Evolutionary conservation across 345 rosid genomes (phyloP), one percentile per base, ranked within the genome.

Genomic region (Eucalyptus urophylla): DNA sequence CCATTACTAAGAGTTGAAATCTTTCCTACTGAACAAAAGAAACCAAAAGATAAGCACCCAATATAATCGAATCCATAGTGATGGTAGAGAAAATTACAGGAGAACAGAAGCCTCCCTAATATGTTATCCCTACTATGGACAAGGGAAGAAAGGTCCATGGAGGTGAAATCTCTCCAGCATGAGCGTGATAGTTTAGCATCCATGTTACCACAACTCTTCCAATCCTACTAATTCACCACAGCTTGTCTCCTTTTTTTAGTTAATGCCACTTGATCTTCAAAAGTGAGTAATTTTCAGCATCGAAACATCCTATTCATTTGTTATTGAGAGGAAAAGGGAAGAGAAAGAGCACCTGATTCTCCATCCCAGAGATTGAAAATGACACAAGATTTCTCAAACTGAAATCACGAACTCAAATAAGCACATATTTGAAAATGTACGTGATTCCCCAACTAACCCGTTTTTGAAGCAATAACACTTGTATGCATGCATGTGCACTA

Each of bases 1-100:
- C 89, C 96, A 91, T 92, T 94, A 89, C 91, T 89, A 89, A 94
- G 62, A 88, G 92, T 88, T 19, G 94, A 92, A 86, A 86, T 88
- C 92, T 94, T 98, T 87, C 94, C 99, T 97, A 91, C 49, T 89
- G 40, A 22, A 56, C 21, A 54, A 40, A 31, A 50, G 49, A 56
- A 88, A 9, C 16, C 45, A 90, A 86, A 54, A 80, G 58, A 65
- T 24, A 43, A 53, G 49, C 15, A 80, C 44, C 45, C 87, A 69
- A 69, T 83, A 88, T 86, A 86, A 37, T 50, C 80, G 24, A 87
- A 87, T 12, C 53, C 14, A 76, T 25, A n/a, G 24, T 11, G 45
- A 76, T 15, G 3, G 85, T 21, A 40, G 47, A 76, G 27, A 44
- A 40, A 40, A 76, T 40, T 76, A 40, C 24, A 49, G 22, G 58